phyloP scores from a whole-genome alignment of 129 eudicot genomes.

The Saussurea involucrata region DNA sequence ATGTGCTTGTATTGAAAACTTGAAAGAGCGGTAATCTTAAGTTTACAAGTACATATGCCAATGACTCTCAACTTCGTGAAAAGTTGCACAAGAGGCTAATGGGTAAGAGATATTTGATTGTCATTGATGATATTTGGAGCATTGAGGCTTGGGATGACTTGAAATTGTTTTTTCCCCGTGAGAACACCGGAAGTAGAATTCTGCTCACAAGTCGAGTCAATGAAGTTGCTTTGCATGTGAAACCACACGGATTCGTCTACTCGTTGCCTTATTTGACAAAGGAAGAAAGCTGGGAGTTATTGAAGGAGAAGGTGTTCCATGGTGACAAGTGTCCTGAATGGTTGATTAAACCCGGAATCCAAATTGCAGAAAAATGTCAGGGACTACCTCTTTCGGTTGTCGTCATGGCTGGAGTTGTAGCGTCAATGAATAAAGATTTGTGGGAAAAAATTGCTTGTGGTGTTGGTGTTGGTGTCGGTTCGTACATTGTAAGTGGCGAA shows the following conservation, averaged over 20 bases:
- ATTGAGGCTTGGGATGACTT: background rate
- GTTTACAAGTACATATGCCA: too few relatives aligned
- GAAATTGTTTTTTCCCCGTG: background rate
- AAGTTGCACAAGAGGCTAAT: background rate
- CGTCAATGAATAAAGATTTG: conserved; percentile 1
- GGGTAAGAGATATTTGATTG: background rate
- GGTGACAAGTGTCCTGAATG: conserved; percentile 8
- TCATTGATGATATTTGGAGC: background rate
- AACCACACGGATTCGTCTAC: background rate
- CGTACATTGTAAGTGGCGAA: too few relatives aligned
- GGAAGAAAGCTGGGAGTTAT: conserved; percentile 28
- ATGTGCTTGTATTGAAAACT: too few relatives aligned
- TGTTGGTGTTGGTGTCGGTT: too few relatives aligned
- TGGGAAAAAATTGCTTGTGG: background rate
- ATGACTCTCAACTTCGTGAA: background rate
- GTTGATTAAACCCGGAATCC: conserved; percentile 11
- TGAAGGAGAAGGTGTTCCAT: conserved; percentile 4
- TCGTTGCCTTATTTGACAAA: background rate
- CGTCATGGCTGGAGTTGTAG: conserved; percentile 32
- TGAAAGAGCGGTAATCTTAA: too few relatives aligned
- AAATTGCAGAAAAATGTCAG: conserved; percentile 5
- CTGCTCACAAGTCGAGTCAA: background rate
- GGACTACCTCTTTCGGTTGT: conserved; percentile 19
- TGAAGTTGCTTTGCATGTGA: conserved; percentile 8
- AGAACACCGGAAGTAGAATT: background rate